phyloP scores from a whole-genome alignment of 2,329 filamentous ascomycete genomes.

The Apiospora saccharicola region DNA sequence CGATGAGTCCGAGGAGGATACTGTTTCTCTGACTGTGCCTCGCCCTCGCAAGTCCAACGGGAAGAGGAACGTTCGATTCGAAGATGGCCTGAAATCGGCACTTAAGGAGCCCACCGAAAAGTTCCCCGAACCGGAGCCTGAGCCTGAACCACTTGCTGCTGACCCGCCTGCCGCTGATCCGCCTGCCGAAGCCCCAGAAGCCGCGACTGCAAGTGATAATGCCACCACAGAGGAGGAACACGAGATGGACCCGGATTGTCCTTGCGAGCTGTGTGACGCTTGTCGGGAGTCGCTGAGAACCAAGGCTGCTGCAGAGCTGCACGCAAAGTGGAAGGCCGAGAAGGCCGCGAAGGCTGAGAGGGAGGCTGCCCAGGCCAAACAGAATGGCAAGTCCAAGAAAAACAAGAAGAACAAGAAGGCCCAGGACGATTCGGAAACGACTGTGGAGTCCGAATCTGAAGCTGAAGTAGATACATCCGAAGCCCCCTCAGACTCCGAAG shows the following conservation, averaged over 20 bases:
- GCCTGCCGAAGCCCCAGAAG: neutral
- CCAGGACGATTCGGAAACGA: constrained; percentile 25
- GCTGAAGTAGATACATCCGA: constrained; percentile 24
- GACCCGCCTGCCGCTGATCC: neutral
- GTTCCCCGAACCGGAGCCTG: constrained; percentile 27
- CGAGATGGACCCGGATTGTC: constrained; percentile 43
- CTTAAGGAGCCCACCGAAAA: constrained; percentile 43
- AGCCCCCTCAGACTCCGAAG: neutral
- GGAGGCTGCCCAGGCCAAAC: neutral
- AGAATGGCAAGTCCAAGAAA: constrained; percentile 20
- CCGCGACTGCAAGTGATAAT: constrained; percentile 1
- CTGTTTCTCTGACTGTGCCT: constrained; percentile 57
- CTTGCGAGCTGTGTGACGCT: constrained; percentile 42
- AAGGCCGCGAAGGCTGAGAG: constrained; percentile 30
- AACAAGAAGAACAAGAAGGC: constrained; percentile 26
- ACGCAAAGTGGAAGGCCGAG: constrained; percentile 31
- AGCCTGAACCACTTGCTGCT: constrained; percentile 17
- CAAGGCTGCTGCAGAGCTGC: constrained; percentile 23
- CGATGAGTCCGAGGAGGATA: constrained; percentile 59
- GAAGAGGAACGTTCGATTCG: constrained; percentile 32
- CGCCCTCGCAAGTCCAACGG: constrained; percentile 38
- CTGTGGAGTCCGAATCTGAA: constrained; percentile 29
- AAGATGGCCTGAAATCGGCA: constrained; percentile 44
- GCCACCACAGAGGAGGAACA: constrained; percentile 37
- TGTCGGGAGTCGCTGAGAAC: constrained; percentile 39